Conservation (phyloP, 345 rosid genomes). For the Eucalyptus pauciflora region DNA sequence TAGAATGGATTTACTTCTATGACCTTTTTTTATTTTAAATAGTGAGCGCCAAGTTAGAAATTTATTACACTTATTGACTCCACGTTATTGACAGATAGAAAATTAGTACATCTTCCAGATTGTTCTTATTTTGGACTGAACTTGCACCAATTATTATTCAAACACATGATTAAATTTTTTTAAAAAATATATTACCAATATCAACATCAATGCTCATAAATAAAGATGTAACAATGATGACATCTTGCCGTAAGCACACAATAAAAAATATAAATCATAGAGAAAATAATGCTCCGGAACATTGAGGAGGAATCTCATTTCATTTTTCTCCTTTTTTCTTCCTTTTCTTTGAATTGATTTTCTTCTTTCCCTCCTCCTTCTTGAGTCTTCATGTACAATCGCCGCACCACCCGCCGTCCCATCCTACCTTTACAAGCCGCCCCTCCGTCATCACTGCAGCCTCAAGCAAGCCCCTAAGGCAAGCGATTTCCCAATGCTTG, state of each 20-base stretch:
- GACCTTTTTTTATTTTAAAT: too few species aligned
- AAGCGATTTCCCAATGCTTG: not conserved
- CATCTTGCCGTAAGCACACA: not conserved
- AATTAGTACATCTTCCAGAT: not conserved
- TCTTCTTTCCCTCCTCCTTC: not conserved
- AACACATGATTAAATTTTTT: not conserved
- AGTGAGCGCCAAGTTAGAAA: not conserved
- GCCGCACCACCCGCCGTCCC: not conserved
- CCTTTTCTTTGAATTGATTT: not conserved
- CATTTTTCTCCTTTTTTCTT: not conserved
- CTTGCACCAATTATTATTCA: not conserved
- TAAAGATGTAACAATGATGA: not conserved
- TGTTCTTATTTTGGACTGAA: not conserved
- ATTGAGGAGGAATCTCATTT: not conserved
- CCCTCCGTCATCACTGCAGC: not conserved
- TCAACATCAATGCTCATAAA: not conserved
- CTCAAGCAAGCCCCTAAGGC: not conserved
- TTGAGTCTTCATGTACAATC: not conserved
- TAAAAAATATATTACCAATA: not conserved
- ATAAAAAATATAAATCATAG: not conserved
- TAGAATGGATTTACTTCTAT: not conserved
- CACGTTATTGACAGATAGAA: not conserved
- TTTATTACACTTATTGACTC: not conserved
- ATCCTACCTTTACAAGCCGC: not conserved
- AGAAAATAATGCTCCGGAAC: not conserved